Base-by-base conservation (phyloP, 495 filamentous ascomycete species). In the Jackrogersella multiformis region DNA sequence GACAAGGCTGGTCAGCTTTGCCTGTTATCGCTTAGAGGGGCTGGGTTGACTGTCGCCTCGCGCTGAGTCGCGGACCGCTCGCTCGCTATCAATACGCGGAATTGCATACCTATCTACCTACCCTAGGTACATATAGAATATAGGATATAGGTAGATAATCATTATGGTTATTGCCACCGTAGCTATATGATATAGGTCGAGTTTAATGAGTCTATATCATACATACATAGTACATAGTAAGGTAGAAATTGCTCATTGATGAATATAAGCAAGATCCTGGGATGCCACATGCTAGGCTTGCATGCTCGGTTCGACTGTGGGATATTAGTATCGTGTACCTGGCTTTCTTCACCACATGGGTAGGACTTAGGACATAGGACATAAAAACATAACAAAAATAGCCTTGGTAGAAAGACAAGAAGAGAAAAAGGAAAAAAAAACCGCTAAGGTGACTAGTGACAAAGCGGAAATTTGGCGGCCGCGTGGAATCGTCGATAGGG, bases 221-320 rank as follows among this genome's bases (percentile, higher is more conserved):
- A 53, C 12, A 24, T 9, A 24, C 53, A 35, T 52, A 23, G 48
- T 26, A 38, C 51, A 54, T 51, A 36, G 49, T 60, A 54, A 55
- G 7, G 42, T 54, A n/a, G 54, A 69, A 56, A 69, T 69, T 54
- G 58, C 36, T 24, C 39, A 42, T 69, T 55, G 49, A 64, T 65
- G 56, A 65, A 24, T 44, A 46, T 51, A 23, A 36, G 62, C 52
- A 23, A 65, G 36, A 70, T 70, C 61, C 67, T 24, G 57, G 67
- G 20, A 28, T 70, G 67, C 67, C 67, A 70, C 67, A 70, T 70
- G 67, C 57, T 61, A 39, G 38, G 24, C 67, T 57, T 66, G 67
- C 67, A 70, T 61, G 61, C 54, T 41, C 42, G 38, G 39, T 61
- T 64, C 20, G 54, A 51, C 24, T 51, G 24, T 53, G 46, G 58